Conservation (phyloP, 208 protist genomes). For the Polymyxa betae region DNA sequence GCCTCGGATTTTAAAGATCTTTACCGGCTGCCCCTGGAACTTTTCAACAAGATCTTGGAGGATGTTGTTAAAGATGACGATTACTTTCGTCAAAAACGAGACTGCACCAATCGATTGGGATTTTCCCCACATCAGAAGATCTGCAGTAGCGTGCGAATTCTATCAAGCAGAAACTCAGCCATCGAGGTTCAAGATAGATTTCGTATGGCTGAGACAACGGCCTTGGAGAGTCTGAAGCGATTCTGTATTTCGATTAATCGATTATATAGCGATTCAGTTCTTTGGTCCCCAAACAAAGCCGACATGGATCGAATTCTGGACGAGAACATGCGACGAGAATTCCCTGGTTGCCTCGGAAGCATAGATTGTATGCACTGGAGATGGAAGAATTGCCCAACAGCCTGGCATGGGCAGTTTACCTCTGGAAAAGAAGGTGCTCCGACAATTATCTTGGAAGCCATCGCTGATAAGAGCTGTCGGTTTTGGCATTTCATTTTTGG, state of each 20-base stretch:
- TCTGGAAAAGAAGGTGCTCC: not conserved
- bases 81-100: not conserved
- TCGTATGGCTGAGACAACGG: no score
- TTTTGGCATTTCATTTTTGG: no score
- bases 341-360: constrained; percentile 4
- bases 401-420: not conserved
- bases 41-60: not conserved
- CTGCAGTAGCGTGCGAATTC: not conserved
- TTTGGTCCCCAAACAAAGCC: no score
- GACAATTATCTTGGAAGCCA: not conserved
- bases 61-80: not conserved
- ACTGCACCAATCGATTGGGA: not conserved
- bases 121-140: not conserved
- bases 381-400: constrained; percentile 14
- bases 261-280: no score
- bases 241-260: no score
- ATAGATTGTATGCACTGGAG: not conserved
- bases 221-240: no score
- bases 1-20: no score
- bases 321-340: no score
- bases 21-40: not conserved
- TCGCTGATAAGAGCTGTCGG: not conserved
- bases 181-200: no score
- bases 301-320: no score
- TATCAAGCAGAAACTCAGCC: not conserved